Base-by-base conservation (phyloP, 2,329 filamentous ascomycete genomes). In the Arthroderma uncinatum region DNA sequence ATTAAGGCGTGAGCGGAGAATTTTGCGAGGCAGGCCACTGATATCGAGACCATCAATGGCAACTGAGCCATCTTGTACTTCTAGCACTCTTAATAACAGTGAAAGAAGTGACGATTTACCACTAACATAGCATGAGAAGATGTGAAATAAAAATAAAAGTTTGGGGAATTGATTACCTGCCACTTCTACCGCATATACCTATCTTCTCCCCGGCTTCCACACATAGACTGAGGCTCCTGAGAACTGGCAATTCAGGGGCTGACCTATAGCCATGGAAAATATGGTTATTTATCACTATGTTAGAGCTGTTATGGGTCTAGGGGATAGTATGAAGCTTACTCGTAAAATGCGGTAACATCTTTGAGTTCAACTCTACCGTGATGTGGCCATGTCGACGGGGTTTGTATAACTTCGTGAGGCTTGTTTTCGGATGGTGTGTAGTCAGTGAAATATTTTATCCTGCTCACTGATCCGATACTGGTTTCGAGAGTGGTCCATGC, bases 31-130 rank as follows among this genome's bases (percentile, higher is more conserved):
- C 66, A 97, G 95, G 2, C 82, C 83, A 54, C 89, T 92, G 8
- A 92, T 95, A 72, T 95, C 87, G 55, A 97, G 75, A 50, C 82
- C 80, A 72, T 97, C 93, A 66, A 58, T 28, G 16, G 12, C 12
- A 12, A 53, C 30, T 14, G 16, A 80, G 54, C 93, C 93, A 42
- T 82, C 82, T 39, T 79, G 82, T 2, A 90, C 82, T 74, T 97
- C 93, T 61, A 97, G 96, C 63, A 98, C 89, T 54, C 93, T 84
- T 81, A 98, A 97, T n/a, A 98, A 78, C 2, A 92, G 86, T 60
- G 97, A 78, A 0, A 92, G 96, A 60, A 98, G 76, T 8, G 89
- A 95, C 59, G 88, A 95, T 79, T 97, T 98, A 58, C 93, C 92
- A 2, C 73, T 75, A 39, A 30, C 21, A n/a, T 7, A 30, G 57